Conservation (phyloP, 2,329 filamentous ascomycete species). For the Arachnopeziza araneosa region DNA sequence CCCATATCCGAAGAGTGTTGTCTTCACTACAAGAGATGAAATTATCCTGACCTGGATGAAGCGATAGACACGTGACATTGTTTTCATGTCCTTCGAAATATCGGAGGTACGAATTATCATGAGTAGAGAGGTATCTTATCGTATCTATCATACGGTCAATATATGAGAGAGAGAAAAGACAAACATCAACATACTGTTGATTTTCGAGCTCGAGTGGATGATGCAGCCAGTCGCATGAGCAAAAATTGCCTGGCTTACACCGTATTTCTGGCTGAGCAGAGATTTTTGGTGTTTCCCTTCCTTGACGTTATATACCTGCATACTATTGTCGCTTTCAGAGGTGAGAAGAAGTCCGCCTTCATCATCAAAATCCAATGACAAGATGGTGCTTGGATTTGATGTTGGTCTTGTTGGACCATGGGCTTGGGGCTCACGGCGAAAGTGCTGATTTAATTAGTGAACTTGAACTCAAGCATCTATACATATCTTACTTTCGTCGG, state of each 20-base stretch:
- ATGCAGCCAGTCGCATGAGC: conserved; percentile 84
- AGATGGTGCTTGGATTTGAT: conserved; percentile 52
- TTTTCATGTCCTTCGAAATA: conserved; percentile 92
- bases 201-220: conserved; percentile 92
- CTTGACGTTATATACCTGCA: conserved; percentile 91
- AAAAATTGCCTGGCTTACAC: conserved; percentile 88
- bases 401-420: conserved; percentile 32
- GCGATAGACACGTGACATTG: conserved; percentile 73
- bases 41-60: conserved; percentile 82
- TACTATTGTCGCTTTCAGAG: conserved; percentile 86
- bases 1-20: conserved; percentile 89
- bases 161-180: background rate
- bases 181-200: conserved; percentile 59
- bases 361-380: conserved; percentile 95
- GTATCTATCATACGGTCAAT: conserved; percentile 48
- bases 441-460: conserved; percentile 40
- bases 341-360: conserved; percentile 88
- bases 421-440: conserved; percentile 50
- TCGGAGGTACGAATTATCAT: conserved; percentile 93
- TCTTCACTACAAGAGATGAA: conserved; percentile 91
- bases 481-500: conserved; percentile 63
- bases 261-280: conserved; percentile 93
- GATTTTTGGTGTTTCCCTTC: conserved; percentile 87
- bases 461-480: conserved; percentile 6
- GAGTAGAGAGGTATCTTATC: conserved; percentile 80